Percentiles rank a stretch among this genome's conserved stretches.
phyloP scores from a whole-genome alignment of 2,329 filamentous ascomycete genomes.

The Chaetomiaceae sp. region DNA sequence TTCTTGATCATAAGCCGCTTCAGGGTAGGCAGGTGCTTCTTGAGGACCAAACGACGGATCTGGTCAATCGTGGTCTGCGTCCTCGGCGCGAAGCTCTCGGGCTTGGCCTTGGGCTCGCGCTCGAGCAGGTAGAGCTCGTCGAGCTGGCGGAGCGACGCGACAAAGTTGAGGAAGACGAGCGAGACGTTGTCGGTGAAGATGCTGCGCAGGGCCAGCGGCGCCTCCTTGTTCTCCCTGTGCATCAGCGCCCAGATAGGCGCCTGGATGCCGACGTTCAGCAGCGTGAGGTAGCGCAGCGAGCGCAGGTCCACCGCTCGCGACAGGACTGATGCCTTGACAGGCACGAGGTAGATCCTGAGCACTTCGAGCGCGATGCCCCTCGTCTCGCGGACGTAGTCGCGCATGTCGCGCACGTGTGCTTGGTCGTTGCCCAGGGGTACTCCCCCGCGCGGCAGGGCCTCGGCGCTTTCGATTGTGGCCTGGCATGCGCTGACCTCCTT shows the following conservation, averaged over 20 bases:
- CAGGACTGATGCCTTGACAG: slow-evolving; percentile 54
- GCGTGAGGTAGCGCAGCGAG: slow-evolving; percentile 51
- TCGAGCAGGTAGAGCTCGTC: slow-evolving; percentile 58
- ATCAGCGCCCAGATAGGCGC: slow-evolving; percentile 55
- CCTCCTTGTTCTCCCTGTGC: slow-evolving; percentile 47
- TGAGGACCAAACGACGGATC: slow-evolving; percentile 52
- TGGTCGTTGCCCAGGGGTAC: slow-evolving; percentile 20
- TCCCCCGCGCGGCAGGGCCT: slow-evolving; percentile 20
- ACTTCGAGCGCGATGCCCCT: slow-evolving; percentile 53
- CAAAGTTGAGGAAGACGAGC: slow-evolving; percentile 47
- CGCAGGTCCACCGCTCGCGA: slow-evolving; percentile 52
- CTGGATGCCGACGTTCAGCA: slow-evolving; percentile 61
- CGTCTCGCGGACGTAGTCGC: slow-evolving; percentile 52
- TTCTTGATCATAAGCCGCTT: slow-evolving; percentile 58
- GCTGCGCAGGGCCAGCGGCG: slow-evolving; percentile 49
- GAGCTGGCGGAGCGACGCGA: slow-evolving; percentile 48
- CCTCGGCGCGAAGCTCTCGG: slow-evolving; percentile 49
- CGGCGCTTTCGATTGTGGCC: slow-evolving; percentile 34
- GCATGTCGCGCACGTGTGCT: slow-evolving; percentile 31
- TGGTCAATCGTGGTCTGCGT: slow-evolving; percentile 50
- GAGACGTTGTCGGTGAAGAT: slow-evolving; percentile 63
- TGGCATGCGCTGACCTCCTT: slow-evolving; percentile 34
- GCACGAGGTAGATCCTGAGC: slow-evolving; percentile 54
- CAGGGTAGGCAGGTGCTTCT: slow-evolving; percentile 52
- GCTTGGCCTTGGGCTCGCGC: slow-evolving; percentile 45